A percentile compares a stretch with the other conserved stretches of the same genome.
Evolutionary conservation across 176 grass and related monocot genomes (phyloP).

Genomic region (Pontederia crassipes): DNA sequence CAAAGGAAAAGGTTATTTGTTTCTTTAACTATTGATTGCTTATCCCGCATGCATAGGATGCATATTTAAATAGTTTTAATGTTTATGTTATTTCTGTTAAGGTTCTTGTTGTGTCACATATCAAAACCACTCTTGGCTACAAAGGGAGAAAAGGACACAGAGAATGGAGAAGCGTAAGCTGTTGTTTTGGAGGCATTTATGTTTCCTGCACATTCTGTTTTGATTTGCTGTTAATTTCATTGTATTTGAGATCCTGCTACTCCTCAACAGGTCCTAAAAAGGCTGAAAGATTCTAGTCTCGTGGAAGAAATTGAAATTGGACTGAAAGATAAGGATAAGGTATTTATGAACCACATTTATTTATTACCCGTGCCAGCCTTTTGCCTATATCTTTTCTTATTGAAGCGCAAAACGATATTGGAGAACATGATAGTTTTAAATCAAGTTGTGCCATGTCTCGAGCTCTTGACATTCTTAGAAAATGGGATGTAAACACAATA

Average conservation of each 20-base stretch:
- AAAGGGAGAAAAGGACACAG: conserved; percentile 58
- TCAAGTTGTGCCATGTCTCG: too few relatives aligned
- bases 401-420: too few relatives aligned
- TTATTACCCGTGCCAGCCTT: neutral
- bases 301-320: conserved; percentile 71
- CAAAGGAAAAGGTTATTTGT: conserved; percentile 59
- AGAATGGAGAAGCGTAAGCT: conserved; percentile 89
- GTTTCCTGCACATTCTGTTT: neutral
- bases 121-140: conserved; percentile 80
- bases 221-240: conserved; percentile 8
- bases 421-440: too few relatives aligned
- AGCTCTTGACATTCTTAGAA: too few relatives aligned
- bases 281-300: conserved; percentile 64
- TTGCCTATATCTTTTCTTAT: neutral
- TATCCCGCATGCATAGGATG: conserved; percentile 10
- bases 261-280: conserved; percentile 49
- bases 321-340: conserved; percentile 52
- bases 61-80: conserved; percentile 26
- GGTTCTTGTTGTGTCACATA: conserved; percentile 81
- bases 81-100: conserved; percentile 27
- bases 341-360: neutral
- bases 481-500: too few relatives aligned
- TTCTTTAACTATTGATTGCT: neutral
- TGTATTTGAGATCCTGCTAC: too few relatives aligned
- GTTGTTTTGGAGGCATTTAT: conserved; percentile 11